Conservation (phyloP, 768 basidiomycete genomes). For the Russula earlei region DNA sequence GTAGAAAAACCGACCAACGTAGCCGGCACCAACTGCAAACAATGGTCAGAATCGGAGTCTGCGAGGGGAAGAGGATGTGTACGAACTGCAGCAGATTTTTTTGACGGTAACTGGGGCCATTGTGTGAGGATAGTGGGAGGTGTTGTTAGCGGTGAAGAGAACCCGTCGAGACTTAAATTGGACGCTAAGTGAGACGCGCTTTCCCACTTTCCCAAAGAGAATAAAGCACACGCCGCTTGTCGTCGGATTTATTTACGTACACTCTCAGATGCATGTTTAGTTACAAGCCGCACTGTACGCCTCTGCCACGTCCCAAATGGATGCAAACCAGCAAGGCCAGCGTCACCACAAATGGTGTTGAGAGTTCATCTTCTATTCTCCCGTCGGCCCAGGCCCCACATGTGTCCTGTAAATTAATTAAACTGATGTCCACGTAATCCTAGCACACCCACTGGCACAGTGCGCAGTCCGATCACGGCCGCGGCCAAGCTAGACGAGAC, state of each 20-base stretch:
- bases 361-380: constrained; percentile 38
- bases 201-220: too few relatives aligned
- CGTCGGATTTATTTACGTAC: too few relatives aligned
- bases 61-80: background rate
- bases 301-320: too few relatives aligned
- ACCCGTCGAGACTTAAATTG: background rate
- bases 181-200: constrained; percentile 19
- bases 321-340: too few relatives aligned
- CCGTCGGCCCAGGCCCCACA: constrained; percentile 30
- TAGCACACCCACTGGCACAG: constrained; percentile 33
- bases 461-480: constrained; percentile 27
- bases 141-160: background rate
- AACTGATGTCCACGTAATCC: constrained; percentile 35
- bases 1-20: constrained; percentile 59
- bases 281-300: too few relatives aligned
- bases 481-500: constrained; percentile 19
- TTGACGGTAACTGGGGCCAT: constrained; percentile 57
- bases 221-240: too few relatives aligned
- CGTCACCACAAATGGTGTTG: background rate
- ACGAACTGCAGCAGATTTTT: constrained; percentile 86
- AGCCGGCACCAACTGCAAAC: constrained; percentile 72
- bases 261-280: too few relatives aligned
- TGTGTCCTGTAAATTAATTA: constrained; percentile 43
- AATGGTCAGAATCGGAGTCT: constrained; percentile 16
- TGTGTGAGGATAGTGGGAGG: constrained; percentile 3